Percentiles rank a stretch among this genome's conserved stretches.
phyloP scores from a whole-genome alignment of 371 early-diverging fungal species.

The Zychaea mexicana region DNA sequence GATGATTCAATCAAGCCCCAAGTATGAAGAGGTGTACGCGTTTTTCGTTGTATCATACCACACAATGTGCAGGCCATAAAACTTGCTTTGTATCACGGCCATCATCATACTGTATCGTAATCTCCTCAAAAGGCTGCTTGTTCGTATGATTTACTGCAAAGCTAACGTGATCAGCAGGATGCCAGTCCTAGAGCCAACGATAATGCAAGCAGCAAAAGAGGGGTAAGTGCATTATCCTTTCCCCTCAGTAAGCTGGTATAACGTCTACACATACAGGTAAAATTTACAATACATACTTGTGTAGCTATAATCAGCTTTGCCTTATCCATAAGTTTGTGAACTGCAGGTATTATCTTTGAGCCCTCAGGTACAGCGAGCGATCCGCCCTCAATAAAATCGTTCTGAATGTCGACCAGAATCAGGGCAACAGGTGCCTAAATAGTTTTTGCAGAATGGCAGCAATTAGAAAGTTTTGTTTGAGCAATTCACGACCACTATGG shows the following conservation, averaged over 20 bases:
- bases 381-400: slow-evolving; percentile 47
- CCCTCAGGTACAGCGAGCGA: slow-evolving; percentile 38
- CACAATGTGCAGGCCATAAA: slow-evolving; percentile 50
- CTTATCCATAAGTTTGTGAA: slow-evolving; percentile 27
- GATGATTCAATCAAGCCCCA: too few species aligned
- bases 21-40: too few species aligned
- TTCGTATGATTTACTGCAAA: slow-evolving; percentile 39
- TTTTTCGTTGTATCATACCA: too few species aligned
- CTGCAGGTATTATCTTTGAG: slow-evolving; percentile 25
- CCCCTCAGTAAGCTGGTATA: too few species aligned
- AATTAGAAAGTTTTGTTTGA: too few species aligned
- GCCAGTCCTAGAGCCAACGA: slow-evolving; percentile 48
- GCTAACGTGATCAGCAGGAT: slow-evolving; percentile 42
- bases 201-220: not conserved
- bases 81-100: slow-evolving; percentile 24
- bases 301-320: slow-evolving; percentile 34
- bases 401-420: slow-evolving; percentile 46
- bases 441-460: not conserved
- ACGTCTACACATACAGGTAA: too few species aligned
- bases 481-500: too few species aligned
- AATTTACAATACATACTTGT: slow-evolving; percentile 25
- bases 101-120: slow-evolving; percentile 32
- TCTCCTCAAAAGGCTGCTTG: slow-evolving; percentile 28
- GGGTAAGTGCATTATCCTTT: not conserved
- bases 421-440: slow-evolving; percentile 22